These are phyloP conservation scores for Xylaria sp. DNA, from an alignment of 2,329 filamentous ascomycete genomes.

Conservation along the genomic window DNA sequence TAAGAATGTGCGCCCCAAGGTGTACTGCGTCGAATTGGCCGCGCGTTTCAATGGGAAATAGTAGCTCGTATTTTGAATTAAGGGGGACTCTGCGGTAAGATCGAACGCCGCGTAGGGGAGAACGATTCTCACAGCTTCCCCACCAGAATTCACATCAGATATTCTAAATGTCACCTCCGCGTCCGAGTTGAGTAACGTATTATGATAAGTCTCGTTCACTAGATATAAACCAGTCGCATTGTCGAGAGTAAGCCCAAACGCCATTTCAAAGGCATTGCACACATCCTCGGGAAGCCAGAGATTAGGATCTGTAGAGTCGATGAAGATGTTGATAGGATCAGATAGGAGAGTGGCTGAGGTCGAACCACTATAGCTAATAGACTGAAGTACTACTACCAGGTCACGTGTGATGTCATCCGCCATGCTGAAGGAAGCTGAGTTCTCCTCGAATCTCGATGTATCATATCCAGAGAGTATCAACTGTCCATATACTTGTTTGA, in stretches of 20 bases:
- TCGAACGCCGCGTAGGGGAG: conserved; percentile 51
- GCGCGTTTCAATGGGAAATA: conserved; percentile 51
- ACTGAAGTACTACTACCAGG: conserved; percentile 52
- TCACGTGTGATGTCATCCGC: conserved; percentile 50
- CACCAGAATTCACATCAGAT: conserved; percentile 48
- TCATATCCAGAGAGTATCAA: conserved; percentile 56
- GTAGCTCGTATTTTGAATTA: conserved; percentile 45
- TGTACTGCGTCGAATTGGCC: conserved; percentile 50
- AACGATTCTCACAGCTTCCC: conserved; percentile 47
- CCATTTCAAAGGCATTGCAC: conserved; percentile 49
- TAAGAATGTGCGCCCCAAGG: conserved; percentile 49
- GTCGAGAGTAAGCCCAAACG: conserved; percentile 49
- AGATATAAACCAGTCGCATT: conserved; percentile 46
- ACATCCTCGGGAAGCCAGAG: conserved; percentile 50
- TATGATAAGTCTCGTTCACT: conserved; percentile 51
- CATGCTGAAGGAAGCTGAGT: conserved; percentile 52
- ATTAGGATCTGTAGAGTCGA: conserved; percentile 52
- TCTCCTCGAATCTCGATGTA: conserved; percentile 52
- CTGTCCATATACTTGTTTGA: conserved; percentile 52
- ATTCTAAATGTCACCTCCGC: conserved; percentile 50
- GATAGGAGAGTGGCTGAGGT: conserved; percentile 48
- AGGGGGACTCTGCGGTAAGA: conserved; percentile 46
- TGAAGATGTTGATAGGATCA: conserved; percentile 50
- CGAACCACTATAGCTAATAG: conserved; percentile 51
- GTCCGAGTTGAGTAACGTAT: conserved; percentile 44